Conservation (phyloP, 495 filamentous ascomycete genomes). For the Penicillium fimorum region DNA sequence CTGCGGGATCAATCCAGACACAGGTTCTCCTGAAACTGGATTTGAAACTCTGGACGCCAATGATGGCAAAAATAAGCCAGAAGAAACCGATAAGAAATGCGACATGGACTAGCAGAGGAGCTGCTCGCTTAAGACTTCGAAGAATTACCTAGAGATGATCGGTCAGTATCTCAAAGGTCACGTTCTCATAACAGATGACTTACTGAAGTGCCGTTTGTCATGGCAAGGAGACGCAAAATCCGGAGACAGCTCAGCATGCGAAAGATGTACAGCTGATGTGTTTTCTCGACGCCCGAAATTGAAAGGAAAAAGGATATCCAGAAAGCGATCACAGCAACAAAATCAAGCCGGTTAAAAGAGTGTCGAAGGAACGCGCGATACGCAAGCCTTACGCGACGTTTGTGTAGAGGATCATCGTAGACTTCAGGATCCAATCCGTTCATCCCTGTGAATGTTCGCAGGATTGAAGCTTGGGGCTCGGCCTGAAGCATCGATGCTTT, state of each 20-base stretch:
- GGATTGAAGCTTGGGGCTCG: conserved; percentile 63
- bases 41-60: conserved; percentile 97
- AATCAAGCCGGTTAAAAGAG: conserved; percentile 92
- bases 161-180: conserved; percentile 23
- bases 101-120: conserved; percentile 90
- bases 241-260: conserved; percentile 93
- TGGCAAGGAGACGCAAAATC: conserved; percentile 79
- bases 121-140: conserved; percentile 91
- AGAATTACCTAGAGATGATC: conserved; percentile 67
- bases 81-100: conserved; percentile 97
- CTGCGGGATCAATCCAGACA: conserved; percentile 69
- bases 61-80: conserved; percentile 96
- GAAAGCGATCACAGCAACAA: conserved; percentile 92
- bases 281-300: conserved; percentile 61
- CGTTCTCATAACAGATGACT: conserved; percentile 18
- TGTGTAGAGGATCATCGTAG: conserved; percentile 68
- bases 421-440: conserved; percentile 52
- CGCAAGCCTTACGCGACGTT: conserved; percentile 79
- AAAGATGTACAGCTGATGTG: conserved; percentile 80
- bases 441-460: conserved; percentile 80
- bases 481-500: conserved; percentile 38
- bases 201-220: conserved; percentile 89
- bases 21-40: conserved; percentile 85
- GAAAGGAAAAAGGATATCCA: conserved; percentile 84
- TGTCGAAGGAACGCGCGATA: conserved; percentile 91